Conservation (phyloP, 352 stramenopile genomes). For the Phytophthora colocasiae region DNA sequence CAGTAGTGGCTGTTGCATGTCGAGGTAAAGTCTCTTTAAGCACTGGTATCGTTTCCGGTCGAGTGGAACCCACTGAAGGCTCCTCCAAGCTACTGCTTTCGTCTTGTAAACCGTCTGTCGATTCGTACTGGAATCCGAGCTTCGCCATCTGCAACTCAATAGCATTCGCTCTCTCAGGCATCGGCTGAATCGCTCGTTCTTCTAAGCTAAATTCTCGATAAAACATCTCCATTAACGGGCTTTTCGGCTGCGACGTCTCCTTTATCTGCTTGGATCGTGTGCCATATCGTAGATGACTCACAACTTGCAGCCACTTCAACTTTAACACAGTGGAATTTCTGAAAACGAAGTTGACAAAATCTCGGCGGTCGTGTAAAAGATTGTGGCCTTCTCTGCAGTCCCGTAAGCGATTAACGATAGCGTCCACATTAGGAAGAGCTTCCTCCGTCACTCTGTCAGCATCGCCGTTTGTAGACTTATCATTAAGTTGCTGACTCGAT, state of each 20-base stretch:
- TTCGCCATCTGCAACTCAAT: slow-evolving; percentile 50
- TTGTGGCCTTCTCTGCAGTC: slow-evolving; percentile 40
- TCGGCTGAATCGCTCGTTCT: slow-evolving; percentile 18
- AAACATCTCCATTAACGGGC: slow-evolving; percentile 38
- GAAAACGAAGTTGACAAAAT: slow-evolving; percentile 75
- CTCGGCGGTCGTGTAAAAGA: slow-evolving; percentile 48
- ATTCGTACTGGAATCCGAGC: slow-evolving; percentile 55
- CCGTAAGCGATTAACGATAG: slow-evolving; percentile 48
- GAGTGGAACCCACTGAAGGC: background rate
- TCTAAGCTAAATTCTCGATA: slow-evolving; percentile 45
- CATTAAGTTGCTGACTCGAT: background rate
- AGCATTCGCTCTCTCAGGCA: slow-evolving; percentile 47
- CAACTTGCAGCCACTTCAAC: slow-evolving; percentile 57
- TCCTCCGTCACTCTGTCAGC: background rate
- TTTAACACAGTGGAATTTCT: slow-evolving; percentile 54
- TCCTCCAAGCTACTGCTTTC: background rate
- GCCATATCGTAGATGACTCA: slow-evolving; percentile 55
- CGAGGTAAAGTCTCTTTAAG: background rate
- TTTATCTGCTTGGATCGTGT: slow-evolving; percentile 5
- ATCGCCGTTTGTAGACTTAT: background rate
- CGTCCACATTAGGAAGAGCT: slow-evolving; percentile 34
- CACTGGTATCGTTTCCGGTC: slow-evolving; percentile 26
- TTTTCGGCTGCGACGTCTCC: background rate
- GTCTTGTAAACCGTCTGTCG: slow-evolving; percentile 13
- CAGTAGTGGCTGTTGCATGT: background rate